A percentile compares a stretch with the other conserved stretches of the same genome.
phyloP scores from a whole-genome alignment of 768 basidiomycete species.

The Boletus barrowsii region DNA sequence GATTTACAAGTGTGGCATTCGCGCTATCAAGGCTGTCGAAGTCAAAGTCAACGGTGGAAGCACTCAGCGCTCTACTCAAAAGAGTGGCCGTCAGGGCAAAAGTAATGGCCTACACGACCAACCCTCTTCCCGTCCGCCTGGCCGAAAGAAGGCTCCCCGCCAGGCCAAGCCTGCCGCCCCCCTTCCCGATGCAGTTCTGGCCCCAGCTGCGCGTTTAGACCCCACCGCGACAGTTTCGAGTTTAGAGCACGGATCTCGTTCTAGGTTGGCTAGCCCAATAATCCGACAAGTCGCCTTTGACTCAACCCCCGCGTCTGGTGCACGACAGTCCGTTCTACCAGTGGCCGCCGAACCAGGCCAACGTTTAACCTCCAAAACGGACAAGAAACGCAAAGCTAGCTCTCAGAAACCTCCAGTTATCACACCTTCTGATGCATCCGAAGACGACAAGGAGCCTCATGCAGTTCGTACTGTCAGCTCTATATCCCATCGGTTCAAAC shows the following conservation, averaged over 20 bases:
- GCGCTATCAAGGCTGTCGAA: background rate
- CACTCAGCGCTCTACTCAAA: background rate
- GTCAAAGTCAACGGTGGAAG: background rate
- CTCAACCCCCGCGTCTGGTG: background rate
- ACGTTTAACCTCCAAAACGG: background rate
- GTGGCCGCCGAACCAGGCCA: background rate
- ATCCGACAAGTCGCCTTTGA: background rate
- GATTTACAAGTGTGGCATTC: conserved; percentile 5
- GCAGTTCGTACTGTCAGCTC: background rate
- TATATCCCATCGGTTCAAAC: conserved; percentile 10
- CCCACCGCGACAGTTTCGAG: background rate
- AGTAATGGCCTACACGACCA: background rate
- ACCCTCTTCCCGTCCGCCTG: background rate
- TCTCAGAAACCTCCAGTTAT: conserved; percentile 19
- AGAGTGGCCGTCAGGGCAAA: background rate
- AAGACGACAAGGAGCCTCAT: conserved; percentile 14
- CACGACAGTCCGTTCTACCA: background rate
- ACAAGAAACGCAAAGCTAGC: conserved; percentile 23
- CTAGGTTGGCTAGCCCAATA: background rate
- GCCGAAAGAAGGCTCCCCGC: background rate
- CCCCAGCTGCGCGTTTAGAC: background rate
- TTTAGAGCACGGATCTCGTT: background rate
- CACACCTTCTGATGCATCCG: conserved; percentile 21
- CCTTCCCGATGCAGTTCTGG: conserved; percentile 9
- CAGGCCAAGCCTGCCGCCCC: background rate